These are phyloP conservation scores for Acanthamoeba healyi DNA, from an alignment of 208 protist genomes.

Conservation along the genomic window DNA sequence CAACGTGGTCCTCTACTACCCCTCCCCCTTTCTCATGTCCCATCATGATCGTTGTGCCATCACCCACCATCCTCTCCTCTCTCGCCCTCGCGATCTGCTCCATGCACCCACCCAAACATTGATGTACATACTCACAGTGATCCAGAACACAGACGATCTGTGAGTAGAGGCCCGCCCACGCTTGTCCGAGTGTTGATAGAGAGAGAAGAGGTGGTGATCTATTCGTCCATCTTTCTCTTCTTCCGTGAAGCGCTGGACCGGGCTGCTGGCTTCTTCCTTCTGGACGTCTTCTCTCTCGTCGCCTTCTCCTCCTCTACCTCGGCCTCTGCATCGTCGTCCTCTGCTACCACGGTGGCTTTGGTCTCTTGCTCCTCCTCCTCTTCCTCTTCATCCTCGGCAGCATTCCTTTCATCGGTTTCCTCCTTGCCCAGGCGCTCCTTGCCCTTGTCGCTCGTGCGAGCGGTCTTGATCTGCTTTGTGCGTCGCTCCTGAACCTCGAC, in stretches of 20 bases:
- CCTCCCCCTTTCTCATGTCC: too few species aligned
- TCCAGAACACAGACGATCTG: too few species aligned
- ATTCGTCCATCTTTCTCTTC: slow-evolving; percentile 55
- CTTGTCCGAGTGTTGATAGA: too few species aligned
- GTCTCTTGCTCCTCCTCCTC: not conserved
- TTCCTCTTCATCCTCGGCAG: not conserved
- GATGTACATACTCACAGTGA: too few species aligned
- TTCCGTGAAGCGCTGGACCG: not conserved
- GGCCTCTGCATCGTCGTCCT: not conserved
- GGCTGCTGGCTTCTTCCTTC: slow-evolving; percentile 27
- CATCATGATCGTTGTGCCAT: too few species aligned
- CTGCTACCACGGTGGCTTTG: not conserved
- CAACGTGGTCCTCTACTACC: too few species aligned
- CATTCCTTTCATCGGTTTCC: not conserved
- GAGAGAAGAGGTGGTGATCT: too few species aligned
- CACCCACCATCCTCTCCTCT: too few species aligned
- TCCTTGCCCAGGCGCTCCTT: slow-evolving; percentile 35
- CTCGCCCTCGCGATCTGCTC: too few species aligned
- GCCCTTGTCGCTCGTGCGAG: not conserved
- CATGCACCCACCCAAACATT: too few species aligned
- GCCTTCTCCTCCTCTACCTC: not conserved
- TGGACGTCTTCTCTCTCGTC: not conserved
- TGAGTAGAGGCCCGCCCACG: too few species aligned
- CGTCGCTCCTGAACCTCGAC: not conserved
- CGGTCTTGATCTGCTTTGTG: slow-evolving; percentile 1